Base-by-base conservation (phyloP, 495 filamentous ascomycete genomes). In the Annulohypoxylon maeteangense region DNA sequence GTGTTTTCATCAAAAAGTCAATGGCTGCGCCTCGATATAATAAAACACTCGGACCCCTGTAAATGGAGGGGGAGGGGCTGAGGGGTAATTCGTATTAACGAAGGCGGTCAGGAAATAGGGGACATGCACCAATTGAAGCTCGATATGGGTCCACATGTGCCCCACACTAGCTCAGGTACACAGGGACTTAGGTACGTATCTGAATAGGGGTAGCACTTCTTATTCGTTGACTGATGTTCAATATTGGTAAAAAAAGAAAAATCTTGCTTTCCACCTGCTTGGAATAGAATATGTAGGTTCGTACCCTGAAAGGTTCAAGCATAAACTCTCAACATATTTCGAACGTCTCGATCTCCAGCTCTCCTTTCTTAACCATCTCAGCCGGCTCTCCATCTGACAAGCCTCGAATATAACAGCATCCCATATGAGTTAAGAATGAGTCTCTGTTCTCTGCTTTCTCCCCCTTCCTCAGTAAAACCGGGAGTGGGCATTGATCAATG, bases 91-190 rank as follows among this genome's bases (percentile, higher is more conserved):
- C 53, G 51, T 58, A 11, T 38, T 64, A 62, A n/a, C 40, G 38
- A 27, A 65, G 65, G 70, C 70, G 70, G 70, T 73, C 65, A 73
- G 51, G 60, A 32, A 62, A 36, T 40, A 16, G 55, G 44, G n/a
- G n/a, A 45, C 2, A 62, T 65, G 40, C 45, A 62, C 70, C 70
- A 73, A 73, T 73, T 31, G 56, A 62, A 68, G 61, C 47, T 56
- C n/a, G 25, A 55, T 16, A 4, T 59, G 23, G 14, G 42, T 29
- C 70, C 70, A 55, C 65, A 61, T 65, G n/a, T n/a, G 70, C 47
- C 53, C 65, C 51, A 50, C 59, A 44, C 36, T 7, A 63, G 32
- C 38, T 36, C 7, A 29, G 12, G n/a, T 51, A 58, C 40, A 5
- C 48, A 48, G 10, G n/a, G 42, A 58, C 40, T 3, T 48, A 40